Percentiles rank a stretch among this genome's conserved stretches.
phyloP scores from a whole-genome alignment of 768 basidiomycete genomes.

The Royoungia palumana region DNA sequence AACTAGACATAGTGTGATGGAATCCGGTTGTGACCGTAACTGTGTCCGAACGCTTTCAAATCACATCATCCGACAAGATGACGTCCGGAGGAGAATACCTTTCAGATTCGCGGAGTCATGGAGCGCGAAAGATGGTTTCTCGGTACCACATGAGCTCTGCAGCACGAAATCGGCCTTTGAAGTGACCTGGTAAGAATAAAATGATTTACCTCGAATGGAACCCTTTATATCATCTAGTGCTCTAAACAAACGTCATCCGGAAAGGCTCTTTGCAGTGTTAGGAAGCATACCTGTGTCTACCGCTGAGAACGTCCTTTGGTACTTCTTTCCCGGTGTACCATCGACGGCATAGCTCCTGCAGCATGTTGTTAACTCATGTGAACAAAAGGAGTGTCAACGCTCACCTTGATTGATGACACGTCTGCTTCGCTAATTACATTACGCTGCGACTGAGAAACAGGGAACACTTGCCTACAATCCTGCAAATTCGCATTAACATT shows the following conservation, averaged over 20 bases:
- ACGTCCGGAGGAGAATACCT: too few relatives aligned
- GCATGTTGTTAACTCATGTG: background rate
- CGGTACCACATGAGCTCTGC: constrained; percentile 80
- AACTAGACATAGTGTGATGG: too few relatives aligned
- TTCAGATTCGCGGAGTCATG: constrained; percentile 4
- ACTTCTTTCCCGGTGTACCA: constrained; percentile 53
- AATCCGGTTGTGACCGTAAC: too few relatives aligned
- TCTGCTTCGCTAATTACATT: constrained; percentile 40
- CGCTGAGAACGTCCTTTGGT: constrained; percentile 32
- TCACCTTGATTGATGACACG: constrained; percentile 79
- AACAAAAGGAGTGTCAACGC: background rate
- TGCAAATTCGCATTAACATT: constrained; percentile 22
- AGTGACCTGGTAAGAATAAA: background rate
- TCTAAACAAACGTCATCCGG: constrained; percentile 35
- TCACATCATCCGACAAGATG: too few relatives aligned
- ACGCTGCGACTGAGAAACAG: background rate
- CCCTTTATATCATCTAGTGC: constrained; percentile 79
- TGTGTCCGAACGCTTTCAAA: too few relatives aligned
- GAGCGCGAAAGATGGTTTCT: constrained; percentile 60
- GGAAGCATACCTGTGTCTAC: constrained; percentile 53
- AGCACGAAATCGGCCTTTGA: background rate
- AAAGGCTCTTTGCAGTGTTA: background rate
- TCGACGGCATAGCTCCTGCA: constrained; percentile 66
- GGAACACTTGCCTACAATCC: constrained; percentile 62
- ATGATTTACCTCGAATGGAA: constrained; percentile 62